Conservation (phyloP, 129 eudicot genomes). For the Flaveria trinervia region DNA sequence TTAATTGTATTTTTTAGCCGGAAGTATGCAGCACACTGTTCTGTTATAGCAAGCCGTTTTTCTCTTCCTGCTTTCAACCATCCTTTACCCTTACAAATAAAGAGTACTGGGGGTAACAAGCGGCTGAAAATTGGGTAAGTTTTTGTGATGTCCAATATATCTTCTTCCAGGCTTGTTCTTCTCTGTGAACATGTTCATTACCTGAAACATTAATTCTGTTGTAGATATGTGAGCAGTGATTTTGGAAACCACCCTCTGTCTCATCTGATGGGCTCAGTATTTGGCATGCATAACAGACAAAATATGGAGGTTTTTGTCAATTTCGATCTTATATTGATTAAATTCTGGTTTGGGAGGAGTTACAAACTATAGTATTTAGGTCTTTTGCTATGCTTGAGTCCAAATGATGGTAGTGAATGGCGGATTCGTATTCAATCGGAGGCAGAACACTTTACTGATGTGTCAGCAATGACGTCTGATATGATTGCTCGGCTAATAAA, state of each 20-base stretch:
- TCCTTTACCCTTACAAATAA: slow-evolving; percentile 70
- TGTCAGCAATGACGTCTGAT: slow-evolving; percentile 90
- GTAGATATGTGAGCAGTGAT: slow-evolving; percentile 96
- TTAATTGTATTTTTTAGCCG: slow-evolving; percentile 45
- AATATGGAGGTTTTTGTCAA: slow-evolving; percentile 64
- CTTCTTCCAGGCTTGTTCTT: background rate
- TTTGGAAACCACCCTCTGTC: slow-evolving; percentile 97
- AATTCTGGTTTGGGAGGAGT: slow-evolving; percentile 10
- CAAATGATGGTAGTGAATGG: slow-evolving; percentile 94
- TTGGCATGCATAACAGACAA: slow-evolving; percentile 86
- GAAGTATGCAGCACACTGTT: slow-evolving; percentile 93
- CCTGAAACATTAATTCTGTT: slow-evolving; percentile 2
- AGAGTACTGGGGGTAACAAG: slow-evolving; percentile 63
- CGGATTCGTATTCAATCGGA: slow-evolving; percentile 84
- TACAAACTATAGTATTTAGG: slow-evolving; percentile 40
- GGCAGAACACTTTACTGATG: slow-evolving; percentile 88
- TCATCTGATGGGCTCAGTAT: slow-evolving; percentile 98
- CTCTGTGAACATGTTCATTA: background rate
- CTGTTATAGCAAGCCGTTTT: slow-evolving; percentile 78
- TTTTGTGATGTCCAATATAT: background rate
- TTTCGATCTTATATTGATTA: slow-evolving; percentile 15
- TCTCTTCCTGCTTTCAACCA: slow-evolving; percentile 81
- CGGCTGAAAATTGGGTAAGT: slow-evolving; percentile 84
- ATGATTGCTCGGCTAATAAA: slow-evolving; percentile 76
- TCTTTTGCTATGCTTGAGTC: slow-evolving; percentile 95